Conservation (phyloP, 2,329 filamentous ascomycete genomes). For the Pseudocercospora vitis region DNA sequence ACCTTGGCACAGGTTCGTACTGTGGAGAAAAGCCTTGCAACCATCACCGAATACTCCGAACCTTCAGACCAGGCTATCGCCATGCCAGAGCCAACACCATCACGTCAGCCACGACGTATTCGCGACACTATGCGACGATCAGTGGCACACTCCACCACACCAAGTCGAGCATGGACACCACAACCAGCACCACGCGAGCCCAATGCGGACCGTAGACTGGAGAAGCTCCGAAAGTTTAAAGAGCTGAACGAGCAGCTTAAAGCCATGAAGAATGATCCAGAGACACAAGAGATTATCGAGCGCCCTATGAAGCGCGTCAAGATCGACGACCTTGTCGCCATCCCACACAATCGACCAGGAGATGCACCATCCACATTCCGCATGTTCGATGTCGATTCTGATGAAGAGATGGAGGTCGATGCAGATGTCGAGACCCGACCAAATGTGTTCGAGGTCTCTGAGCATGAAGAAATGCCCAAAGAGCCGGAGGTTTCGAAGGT, state of each 20-base stretch:
- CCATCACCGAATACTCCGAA: slow-evolving; percentile 32
- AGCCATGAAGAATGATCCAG: slow-evolving; percentile 29
- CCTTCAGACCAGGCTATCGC: slow-evolving; percentile 13
- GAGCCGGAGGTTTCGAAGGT: not conserved
- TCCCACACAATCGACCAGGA: slow-evolving; percentile 36
- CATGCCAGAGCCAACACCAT: slow-evolving; percentile 16
- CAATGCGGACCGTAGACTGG: slow-evolving; percentile 33
- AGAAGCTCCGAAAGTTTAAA: slow-evolving; percentile 28
- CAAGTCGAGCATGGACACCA: slow-evolving; percentile 18
- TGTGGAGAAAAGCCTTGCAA: slow-evolving; percentile 17
- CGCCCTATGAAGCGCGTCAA: slow-evolving; percentile 36
- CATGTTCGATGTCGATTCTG: slow-evolving; percentile 34
- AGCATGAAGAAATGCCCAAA: slow-evolving; percentile 10
- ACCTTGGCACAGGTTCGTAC: slow-evolving; percentile 13
- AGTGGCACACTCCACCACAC: slow-evolving; percentile 5
- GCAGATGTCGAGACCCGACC: slow-evolving; percentile 22
- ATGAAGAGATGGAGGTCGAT: slow-evolving; percentile 39
- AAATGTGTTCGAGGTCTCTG: slow-evolving; percentile 30
- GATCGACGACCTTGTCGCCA: slow-evolving; percentile 32
- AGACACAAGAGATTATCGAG: slow-evolving; percentile 30
- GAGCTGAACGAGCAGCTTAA: slow-evolving; percentile 27
- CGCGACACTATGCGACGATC: slow-evolving; percentile 9
- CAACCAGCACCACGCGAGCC: slow-evolving; percentile 25
- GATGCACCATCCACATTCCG: slow-evolving; percentile 34
- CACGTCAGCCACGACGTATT: slow-evolving; percentile 11